phyloP scores from a whole-genome alignment of 495 filamentous ascomycete genomes.

The Penicillium silybi region DNA sequence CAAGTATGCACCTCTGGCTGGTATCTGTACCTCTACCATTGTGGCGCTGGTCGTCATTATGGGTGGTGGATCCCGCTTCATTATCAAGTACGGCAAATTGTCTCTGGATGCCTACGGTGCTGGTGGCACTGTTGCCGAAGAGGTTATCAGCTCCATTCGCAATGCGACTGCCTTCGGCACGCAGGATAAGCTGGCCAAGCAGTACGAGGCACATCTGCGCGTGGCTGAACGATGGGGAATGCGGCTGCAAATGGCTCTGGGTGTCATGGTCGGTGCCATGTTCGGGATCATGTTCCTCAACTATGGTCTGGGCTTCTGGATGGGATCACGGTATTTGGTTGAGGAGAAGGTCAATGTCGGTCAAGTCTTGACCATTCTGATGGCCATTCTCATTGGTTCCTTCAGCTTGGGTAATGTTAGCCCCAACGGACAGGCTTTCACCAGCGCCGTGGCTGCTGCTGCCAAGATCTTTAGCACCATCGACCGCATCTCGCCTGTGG shows the following conservation, averaged over 20 bases:
- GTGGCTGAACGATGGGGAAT: constrained; percentile 73
- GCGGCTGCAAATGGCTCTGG: constrained; percentile 66
- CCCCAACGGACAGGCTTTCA: constrained; percentile 81
- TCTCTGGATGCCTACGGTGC: constrained; percentile 74
- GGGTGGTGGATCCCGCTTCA: constrained; percentile 66
- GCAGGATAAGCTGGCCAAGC: constrained; percentile 77
- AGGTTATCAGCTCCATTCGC: constrained; percentile 89
- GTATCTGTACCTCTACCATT: constrained; percentile 77
- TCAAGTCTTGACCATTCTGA: constrained; percentile 68
- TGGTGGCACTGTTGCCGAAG: constrained; percentile 87
- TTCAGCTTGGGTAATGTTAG: constrained; percentile 87
- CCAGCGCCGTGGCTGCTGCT: constrained; percentile 74
- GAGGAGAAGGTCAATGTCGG: constrained; percentile 55
- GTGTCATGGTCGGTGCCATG: constrained; percentile 75
- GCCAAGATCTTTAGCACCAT: constrained; percentile 91
- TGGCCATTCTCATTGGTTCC: constrained; percentile 87
- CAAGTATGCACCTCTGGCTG: constrained; percentile 78
- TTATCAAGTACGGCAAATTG: constrained; percentile 73
- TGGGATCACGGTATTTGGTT: constrained; percentile 77
- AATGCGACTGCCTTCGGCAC: constrained; percentile 93
- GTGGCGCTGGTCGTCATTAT: constrained; percentile 69
- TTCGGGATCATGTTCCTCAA: constrained; percentile 81
- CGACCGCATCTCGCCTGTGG: constrained; percentile 81
- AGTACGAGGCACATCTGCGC: constrained; percentile 73
- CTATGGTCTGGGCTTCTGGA: constrained; percentile 94